Evolutionary conservation across 2,329 filamentous ascomycete genomes (phyloP), one percentile per base, ranked within the genome.

Genomic region (Clarireedia hainanense): DNA sequence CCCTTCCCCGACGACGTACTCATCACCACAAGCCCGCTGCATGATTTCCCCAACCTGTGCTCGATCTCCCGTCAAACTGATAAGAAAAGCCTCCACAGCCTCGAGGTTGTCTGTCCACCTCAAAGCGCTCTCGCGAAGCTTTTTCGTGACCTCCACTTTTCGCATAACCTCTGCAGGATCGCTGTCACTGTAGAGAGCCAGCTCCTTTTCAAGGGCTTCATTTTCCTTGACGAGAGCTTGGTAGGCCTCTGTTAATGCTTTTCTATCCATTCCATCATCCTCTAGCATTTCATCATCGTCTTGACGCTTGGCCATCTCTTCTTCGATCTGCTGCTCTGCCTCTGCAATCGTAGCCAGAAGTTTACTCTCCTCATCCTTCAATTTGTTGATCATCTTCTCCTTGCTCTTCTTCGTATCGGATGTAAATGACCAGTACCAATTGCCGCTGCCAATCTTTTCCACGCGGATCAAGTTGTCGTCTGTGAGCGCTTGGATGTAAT

Each of bases 381-480:
- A 57, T 27, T 64, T 71, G 47, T 65, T 68, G 59, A 70, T 65
- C 34, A 69, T 63, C 17, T 68, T 69, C 52, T 72, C 67, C 47
- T 75, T 76, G 65, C 74, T 77, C 64, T 80, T 68, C 62, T 67
- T 70, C 9, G 66, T 80, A 52, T 85, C 81, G 27, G 76, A 80
- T 17, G 71, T 74, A 66, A 86, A 87, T 60, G 76, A 79, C 84
- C 84, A 88, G 71, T 86, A 87, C 84, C 84, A 88, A 67, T 87
- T 87, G 27, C 82, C 83, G 60, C 76, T 84, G 45, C 84, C 84
- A 63, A 88, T 87, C 69, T 86, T 87, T 71, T 87, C 84, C 27
- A 85, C 79, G 17, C 77, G 76, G 58, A 87, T 78, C 63, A 78
- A 76, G 63, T 74, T 75, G 56, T 87, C 84, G 63, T 86, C 81